Percentiles rank a stretch among this genome's conserved stretches.
These are phyloP conservation scores for Manihot esculenta DNA, from an alignment of 441 rosid genomes.

Conservation along the genomic window DNA sequence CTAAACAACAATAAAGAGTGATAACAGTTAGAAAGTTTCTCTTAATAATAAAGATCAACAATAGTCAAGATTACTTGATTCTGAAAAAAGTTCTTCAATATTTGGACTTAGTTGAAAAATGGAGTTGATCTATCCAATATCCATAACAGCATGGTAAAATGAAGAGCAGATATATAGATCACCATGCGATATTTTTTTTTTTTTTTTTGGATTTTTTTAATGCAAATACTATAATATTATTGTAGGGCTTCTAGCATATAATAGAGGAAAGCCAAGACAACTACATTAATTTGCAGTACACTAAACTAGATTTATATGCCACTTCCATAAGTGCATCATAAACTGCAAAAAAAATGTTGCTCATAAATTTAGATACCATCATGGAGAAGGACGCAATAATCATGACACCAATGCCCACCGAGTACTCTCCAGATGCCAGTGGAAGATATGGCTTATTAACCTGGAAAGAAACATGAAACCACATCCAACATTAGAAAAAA, in stretches of 20 bases:
- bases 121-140: no score
- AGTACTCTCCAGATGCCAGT: constrained; percentile 90
- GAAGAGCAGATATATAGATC: background rate
- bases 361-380: constrained; percentile 51
- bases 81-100: no score
- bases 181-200: background rate
- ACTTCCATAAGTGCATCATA: background rate
- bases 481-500: constrained; percentile 8
- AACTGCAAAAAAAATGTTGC: background rate
- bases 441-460: constrained; percentile 98
- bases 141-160: no score
- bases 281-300: background rate
- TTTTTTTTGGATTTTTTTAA: background rate
- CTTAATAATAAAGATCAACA: no score
- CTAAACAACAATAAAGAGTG: no score
- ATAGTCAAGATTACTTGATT: no score
- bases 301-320: background rate
- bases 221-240: background rate
- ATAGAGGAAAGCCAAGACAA: background rate
- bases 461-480: constrained; percentile 39
- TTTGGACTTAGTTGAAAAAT: no score
- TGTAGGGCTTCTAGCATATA: background rate
- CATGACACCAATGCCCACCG: constrained; percentile 56
- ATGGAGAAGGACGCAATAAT: constrained; percentile 64
- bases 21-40: no score